Conservation (phyloP, 495 filamentous ascomycete species). For the Penicillium antarcticum region DNA sequence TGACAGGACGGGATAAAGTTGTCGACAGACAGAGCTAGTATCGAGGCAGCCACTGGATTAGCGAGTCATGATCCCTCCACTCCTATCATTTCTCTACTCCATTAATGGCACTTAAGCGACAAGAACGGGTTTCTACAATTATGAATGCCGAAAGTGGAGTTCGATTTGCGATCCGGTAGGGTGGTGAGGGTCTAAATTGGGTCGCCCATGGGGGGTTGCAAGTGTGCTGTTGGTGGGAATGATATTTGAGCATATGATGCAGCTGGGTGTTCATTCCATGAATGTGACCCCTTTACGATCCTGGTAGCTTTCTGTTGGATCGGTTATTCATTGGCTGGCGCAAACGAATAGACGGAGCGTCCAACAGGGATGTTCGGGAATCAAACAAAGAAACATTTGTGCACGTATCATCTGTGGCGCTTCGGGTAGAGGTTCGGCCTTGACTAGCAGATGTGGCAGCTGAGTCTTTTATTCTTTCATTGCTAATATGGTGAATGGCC, state of each 20-base stretch:
- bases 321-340: not conserved
- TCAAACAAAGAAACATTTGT: constrained; percentile 13
- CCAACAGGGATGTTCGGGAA: constrained; percentile 14
- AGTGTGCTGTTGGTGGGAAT: not conserved
- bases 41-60: not conserved
- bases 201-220: too few species aligned
- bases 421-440: not conserved
- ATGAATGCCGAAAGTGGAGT: too few species aligned
- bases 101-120: not conserved
- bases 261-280: not conserved
- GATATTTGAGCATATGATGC: not conserved
- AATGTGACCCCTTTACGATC: not conserved
- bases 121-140: too few species aligned
- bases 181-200: too few species aligned
- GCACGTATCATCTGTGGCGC: constrained; percentile 5
- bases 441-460: not conserved
- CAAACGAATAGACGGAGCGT: not conserved
- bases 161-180: too few species aligned
- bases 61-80: not conserved
- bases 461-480: not conserved
- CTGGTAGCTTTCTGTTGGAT: not conserved
- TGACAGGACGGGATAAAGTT: constrained; percentile 1
- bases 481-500: not conserved
- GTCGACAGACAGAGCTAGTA: not conserved
- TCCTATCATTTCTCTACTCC: not conserved